Percentiles rank a stretch among this genome's conserved stretches.
phyloP scores from a whole-genome alignment of 2,329 filamentous ascomycete species.

The Hymenoscyphus linearis region DNA sequence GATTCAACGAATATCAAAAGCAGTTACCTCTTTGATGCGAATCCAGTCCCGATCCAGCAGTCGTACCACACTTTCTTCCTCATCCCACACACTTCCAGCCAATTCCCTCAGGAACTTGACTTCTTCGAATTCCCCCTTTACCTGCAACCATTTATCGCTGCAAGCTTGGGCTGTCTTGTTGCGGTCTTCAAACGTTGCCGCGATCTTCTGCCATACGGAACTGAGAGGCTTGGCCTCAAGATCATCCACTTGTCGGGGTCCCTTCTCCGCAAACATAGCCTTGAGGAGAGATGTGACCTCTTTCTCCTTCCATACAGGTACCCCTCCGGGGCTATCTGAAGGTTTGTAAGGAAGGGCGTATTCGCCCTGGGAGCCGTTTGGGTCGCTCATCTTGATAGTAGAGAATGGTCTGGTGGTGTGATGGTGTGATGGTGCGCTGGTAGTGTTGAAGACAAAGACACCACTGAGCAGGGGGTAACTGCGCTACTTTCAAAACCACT shows the following conservation, averaged over 20 bases:
- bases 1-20: not conserved
- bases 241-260: not conserved
- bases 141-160: not conserved
- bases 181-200: not conserved
- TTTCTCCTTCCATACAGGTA: no score
- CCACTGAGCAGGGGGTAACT: no score
- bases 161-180: not conserved
- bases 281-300: no score
- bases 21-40: not conserved
- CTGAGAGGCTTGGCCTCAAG: not conserved
- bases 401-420: no score
- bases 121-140: not conserved
- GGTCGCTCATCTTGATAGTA: no score
- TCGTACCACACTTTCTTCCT: not conserved
- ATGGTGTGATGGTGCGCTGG: no score
- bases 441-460: no score
- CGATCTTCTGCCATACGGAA: not conserved
- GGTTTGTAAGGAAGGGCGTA: no score
- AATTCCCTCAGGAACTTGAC: not conserved
- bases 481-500: no score
- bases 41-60: not conserved
- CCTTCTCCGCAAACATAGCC: not conserved
- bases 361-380: no score
- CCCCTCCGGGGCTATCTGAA: no score
- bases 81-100: not conserved